Evolutionary conservation across 495 filamentous ascomycete genomes (phyloP), one percentile per base, ranked within the genome.

Genomic region (Xylaria flabelliformis): DNA sequence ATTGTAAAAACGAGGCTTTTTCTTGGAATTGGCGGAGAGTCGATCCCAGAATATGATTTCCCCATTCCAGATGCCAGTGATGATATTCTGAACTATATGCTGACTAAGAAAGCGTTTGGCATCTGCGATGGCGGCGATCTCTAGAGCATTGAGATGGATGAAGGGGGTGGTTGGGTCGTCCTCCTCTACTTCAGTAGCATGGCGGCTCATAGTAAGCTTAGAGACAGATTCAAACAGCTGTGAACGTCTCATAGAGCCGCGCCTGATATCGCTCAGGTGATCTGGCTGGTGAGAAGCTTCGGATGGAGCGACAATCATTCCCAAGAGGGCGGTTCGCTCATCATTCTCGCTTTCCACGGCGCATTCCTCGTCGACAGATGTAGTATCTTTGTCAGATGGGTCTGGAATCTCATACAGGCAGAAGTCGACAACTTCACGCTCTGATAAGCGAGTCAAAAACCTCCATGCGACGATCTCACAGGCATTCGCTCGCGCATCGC

Each of bases 391-490:
- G 62, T 78, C 74, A 63, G 72, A 68, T 36, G 71, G 59, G 46
- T 83, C 81, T 3, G 90, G 90, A 41, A 97, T 87, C 76, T 97
- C 93, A 73, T 91, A 90, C n/a, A 97, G 86, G 59, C 96, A 89
- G 74, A 90, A 94, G 51, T 96, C 92, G 48, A 97, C 91, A 12
- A 90, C 89, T 75, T 97, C 95, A 39, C 89, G 84, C 72, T 95
- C 91, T 4, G 93, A 91, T 29, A 97, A 81, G 77, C 90, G 91
- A 44, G 90, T 90, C 55, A 97, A 84, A 73, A 96, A 94, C 58
- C 95, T 88, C 91, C 94, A 97, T 36, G 95, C 95, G 21, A 97
- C 92, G 73, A 95, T 92, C 81, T 98, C 95, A 79, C 94, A 97
- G 32, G 93, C 94, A 79, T 90, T 87, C 4, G 93, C 93, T 73